Conservation (phyloP, 23 red algal genomes). For the Cyanidium caldarium region DNA sequence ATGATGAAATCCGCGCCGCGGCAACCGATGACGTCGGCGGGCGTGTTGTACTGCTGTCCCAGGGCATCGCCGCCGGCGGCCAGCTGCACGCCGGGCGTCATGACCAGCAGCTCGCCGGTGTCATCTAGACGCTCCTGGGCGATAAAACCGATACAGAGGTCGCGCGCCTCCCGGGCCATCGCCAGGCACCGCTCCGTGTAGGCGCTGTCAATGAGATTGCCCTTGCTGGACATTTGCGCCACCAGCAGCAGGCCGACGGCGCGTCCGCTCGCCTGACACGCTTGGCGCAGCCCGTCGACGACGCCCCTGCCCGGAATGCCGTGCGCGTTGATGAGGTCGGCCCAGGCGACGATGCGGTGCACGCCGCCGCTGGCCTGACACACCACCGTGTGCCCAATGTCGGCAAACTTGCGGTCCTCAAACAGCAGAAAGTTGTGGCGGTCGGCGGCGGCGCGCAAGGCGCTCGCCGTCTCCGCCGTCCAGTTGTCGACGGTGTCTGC, state of each 20-base stretch:
- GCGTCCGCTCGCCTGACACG: constrained; percentile 6
- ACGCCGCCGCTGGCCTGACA: constrained; percentile 43
- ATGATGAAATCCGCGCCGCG: constrained; percentile 64
- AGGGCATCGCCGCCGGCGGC: constrained; percentile 42
- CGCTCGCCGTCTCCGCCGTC: constrained; percentile 25
- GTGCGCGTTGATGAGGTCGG: constrained; percentile 86
- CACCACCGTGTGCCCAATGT: constrained; percentile 83
- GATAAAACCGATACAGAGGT: constrained; percentile 86
- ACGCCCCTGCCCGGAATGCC: constrained; percentile 59
- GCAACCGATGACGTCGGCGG: constrained; percentile 40
- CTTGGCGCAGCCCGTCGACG: constrained; percentile 44
- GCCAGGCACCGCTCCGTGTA: constrained; percentile 41
- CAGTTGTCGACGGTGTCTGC: constrained; percentile 85
- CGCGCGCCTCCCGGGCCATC: constrained; percentile 34
- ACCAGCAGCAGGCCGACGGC: constrained; percentile 55
- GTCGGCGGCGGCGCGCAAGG: constrained; percentile 30
- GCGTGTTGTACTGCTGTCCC: constrained; percentile 76
- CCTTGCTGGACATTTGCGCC: constrained; percentile 81
- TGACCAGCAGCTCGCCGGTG: constrained; percentile 37
- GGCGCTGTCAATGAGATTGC: constrained; percentile 45
- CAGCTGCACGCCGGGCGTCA: constrained; percentile 85
- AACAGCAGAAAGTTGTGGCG: constrained; percentile 72
- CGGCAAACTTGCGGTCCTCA: constrained; percentile 96
- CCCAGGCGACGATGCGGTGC: constrained; percentile 60
- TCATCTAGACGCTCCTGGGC: constrained; percentile 43